Evolutionary conservation across 345 rosid species (phyloP).

Genomic region (Hibiscus trionum): DNA sequence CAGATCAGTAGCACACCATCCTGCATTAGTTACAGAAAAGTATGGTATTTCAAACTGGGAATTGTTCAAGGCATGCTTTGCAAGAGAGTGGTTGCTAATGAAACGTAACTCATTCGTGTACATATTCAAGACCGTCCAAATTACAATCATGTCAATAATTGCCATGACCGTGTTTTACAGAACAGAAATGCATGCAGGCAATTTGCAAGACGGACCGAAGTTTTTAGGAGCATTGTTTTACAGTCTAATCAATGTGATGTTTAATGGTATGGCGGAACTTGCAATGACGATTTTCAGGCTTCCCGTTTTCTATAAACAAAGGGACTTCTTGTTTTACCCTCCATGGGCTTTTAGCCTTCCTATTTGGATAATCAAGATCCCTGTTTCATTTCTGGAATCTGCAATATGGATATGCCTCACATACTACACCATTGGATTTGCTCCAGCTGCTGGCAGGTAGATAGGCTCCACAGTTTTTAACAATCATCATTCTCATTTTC

Average conservation of each 20-base stretch:
- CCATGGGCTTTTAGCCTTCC: constrained; percentile 56
- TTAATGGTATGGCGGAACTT: constrained; percentile 55
- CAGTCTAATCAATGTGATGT: constrained; percentile 49
- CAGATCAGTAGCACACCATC: constrained; percentile 20
- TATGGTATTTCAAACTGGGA: constrained; percentile 30
- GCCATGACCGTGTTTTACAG: constrained; percentile 42
- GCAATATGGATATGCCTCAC: constrained; percentile 45
- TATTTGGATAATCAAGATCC: constrained; percentile 47
- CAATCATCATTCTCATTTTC: background rate
- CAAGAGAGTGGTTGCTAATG: constrained; percentile 47
- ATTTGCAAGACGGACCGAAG: constrained; percentile 23
- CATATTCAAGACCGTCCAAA: constrained; percentile 45
- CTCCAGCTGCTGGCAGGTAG: constrained; percentile 47
- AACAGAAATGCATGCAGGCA: constrained; percentile 36
- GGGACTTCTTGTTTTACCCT: constrained; percentile 50
- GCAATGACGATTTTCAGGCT: constrained; percentile 44
- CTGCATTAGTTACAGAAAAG: constrained; percentile 28
- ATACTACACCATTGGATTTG: constrained; percentile 55
- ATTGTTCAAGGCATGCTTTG: constrained; percentile 27
- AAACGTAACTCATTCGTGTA: constrained; percentile 40
- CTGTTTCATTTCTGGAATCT: constrained; percentile 41
- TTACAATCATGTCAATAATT: constrained; percentile 44
- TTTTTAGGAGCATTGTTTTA: constrained; percentile 49
- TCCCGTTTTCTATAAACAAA: constrained; percentile 49
- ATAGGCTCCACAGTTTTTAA: background rate